phyloP scores from a whole-genome alignment of 169 alveolate species.

The Cryptosporidium canis region DNA sequence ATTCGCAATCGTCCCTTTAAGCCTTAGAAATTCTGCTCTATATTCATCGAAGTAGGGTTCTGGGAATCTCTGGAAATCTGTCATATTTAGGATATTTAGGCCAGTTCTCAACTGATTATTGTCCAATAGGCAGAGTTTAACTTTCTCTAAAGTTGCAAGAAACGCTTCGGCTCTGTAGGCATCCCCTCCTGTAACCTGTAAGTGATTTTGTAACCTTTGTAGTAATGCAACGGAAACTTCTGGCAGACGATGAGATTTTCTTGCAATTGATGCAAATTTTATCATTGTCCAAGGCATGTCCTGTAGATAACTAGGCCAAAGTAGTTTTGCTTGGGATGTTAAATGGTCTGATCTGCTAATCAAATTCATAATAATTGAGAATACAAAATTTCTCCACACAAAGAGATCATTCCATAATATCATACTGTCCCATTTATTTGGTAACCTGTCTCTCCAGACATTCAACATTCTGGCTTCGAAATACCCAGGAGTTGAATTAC shows the following conservation, averaged over 20 bases:
- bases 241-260: conserved; percentile 80
- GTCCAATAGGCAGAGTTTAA: conserved; percentile 61
- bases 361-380: conserved; percentile 69
- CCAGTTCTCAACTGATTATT: conserved; percentile 60
- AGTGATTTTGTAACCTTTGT: conserved; percentile 78
- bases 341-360: conserved; percentile 59
- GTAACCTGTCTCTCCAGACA: conserved; percentile 80
- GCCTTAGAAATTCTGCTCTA: conserved; percentile 58
- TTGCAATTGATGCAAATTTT: conserved; percentile 79
- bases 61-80: conserved; percentile 63
- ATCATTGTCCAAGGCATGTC: conserved; percentile 82
- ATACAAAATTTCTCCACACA: conserved; percentile 78
- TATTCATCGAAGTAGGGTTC: conserved; percentile 71
- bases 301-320: conserved; percentile 76
- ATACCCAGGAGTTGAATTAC: conserved; percentile 49
- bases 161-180: conserved; percentile 70
- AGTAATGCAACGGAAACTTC: conserved; percentile 78
- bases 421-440: conserved; percentile 77
- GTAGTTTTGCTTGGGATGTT: conserved; percentile 53
- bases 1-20: conserved; percentile 48
- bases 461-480: conserved; percentile 71
- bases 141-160: conserved; percentile 67
- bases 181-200: conserved; percentile 67
- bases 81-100: conserved; percentile 63
- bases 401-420: conserved; percentile 77